Evolutionary conservation across 2,329 filamentous ascomycete genomes (phyloP).

Genomic region (Fusarium sp.): DNA sequence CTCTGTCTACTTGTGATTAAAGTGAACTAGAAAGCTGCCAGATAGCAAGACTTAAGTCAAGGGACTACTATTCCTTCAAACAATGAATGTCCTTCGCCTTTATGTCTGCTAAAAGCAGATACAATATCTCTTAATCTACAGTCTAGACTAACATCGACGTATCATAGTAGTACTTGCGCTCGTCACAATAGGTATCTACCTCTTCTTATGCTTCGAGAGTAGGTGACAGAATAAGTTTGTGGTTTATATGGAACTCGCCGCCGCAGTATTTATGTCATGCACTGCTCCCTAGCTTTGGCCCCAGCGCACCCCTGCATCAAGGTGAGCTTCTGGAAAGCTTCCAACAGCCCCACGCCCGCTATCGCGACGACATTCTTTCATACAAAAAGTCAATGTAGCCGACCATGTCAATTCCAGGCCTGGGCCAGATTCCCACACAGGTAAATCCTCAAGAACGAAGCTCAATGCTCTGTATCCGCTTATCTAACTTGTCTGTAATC

Average conservation of each 20-base stretch:
- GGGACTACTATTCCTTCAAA: neutral
- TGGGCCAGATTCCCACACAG: constrained; percentile 76
- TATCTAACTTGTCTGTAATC: constrained; percentile 30
- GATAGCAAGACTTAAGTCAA: neutral
- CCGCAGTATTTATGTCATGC: constrained; percentile 21
- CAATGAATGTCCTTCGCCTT: too few species aligned
- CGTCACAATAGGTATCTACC: too few species aligned
- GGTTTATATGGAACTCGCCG: accelerated
- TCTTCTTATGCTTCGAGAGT: neutral
- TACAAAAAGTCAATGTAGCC: constrained; percentile 53
- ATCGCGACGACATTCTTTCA: constrained; percentile 27
- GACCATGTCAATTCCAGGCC: constrained; percentile 80
- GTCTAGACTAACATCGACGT: too few species aligned
- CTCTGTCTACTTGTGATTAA: neutral
- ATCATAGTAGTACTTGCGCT: too few species aligned
- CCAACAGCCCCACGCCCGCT: constrained; percentile 46
- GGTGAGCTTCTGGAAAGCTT: constrained; percentile 50
- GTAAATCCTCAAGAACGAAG: constrained; percentile 56
- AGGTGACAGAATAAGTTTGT: constrained; percentile 16
- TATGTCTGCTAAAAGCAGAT: too few species aligned
- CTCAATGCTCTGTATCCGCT: neutral
- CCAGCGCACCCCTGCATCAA: constrained; percentile 27
- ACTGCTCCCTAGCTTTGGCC: constrained; percentile 4
- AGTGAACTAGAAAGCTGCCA: constrained; percentile 3
- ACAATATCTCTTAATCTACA: too few species aligned